Base-by-base conservation (phyloP, 1,284 basidiomycete species). In the Coriolopsis trogii region DNA sequence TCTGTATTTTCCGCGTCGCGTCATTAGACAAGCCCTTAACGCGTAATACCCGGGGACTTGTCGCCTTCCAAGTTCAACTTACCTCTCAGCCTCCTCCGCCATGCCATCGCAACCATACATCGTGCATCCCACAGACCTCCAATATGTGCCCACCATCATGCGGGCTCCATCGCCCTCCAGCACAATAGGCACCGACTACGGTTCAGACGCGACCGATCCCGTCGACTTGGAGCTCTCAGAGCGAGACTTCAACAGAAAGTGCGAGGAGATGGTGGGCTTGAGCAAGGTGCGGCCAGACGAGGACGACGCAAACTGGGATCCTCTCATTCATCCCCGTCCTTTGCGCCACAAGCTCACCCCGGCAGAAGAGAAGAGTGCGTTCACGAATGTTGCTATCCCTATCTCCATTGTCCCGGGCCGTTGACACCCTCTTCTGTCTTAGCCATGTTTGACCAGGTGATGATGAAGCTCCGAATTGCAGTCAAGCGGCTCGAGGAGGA, bases 161-260 rank as follows among this genome's bases (percentile, higher is more conserved):
- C 82, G 86, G 18, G 76, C 81, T 5, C 77, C 85, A 1, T 89
- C 87, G 3, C 87, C 87, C 16, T 79, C 84, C 13, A 87, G 84
- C 55, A 87, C 87, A 6, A 77, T 90, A 36, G 86, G 84, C 45
- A 87, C 85, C 25, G 72, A 77, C 7, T 85, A 87, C 51, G 78
- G 74, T 6, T 74, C 73, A 21, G 87, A 89, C 64, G 79, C 83
- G 59, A 86, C 84, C 1, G 73, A 74, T 13, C 66, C 70, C 20
- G 80, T 78, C 12, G 87, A 89, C 60, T 65, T 66, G 8, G 83
- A 82, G 45, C 64, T 86, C 31, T 71, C 70, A 38, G 73, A 80
- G 45, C 63, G 67, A 25, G 75, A 69, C 0, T 84, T 89, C 57
- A 78, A 78, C 55, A 65, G 67, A 47, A 85, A 81, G 64, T 77